A percentile compares a stretch with the other conserved stretches of the same genome.
These are phyloP conservation scores for Borovskyia barvae DNA, from an alignment of 208 protist genomes.

Conservation along the genomic window DNA sequence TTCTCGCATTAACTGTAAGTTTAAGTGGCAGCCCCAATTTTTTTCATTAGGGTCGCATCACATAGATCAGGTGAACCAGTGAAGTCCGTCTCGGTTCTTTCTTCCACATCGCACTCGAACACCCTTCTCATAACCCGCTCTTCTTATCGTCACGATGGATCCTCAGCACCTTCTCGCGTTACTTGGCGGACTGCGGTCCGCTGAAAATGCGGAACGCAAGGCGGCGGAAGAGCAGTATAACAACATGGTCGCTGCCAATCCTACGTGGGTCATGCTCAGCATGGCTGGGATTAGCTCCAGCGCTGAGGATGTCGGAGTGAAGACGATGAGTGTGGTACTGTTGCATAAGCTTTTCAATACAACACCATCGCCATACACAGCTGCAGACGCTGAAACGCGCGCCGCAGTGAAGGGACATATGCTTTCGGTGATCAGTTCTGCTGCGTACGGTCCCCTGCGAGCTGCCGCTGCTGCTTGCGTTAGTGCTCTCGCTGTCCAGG, in stretches of 20 bases:
- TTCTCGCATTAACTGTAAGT: too few relatives aligned
- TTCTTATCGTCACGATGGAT: constrained; percentile 60
- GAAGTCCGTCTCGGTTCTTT: too few relatives aligned
- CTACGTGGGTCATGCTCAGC: constrained; percentile 58
- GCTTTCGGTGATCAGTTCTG: constrained; percentile 56
- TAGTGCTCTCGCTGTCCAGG: constrained; percentile 60
- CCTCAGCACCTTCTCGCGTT: constrained; percentile 42
- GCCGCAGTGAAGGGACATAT: constrained; percentile 50
- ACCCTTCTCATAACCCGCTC: too few relatives aligned
- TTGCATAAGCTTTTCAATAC: constrained; percentile 73
- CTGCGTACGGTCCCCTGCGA: constrained; percentile 49
- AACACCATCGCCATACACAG: constrained; percentile 45
- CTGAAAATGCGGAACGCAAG: constrained; percentile 70
- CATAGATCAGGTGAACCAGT: too few relatives aligned
- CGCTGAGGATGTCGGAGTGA: constrained; percentile 33
- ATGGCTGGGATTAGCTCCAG: constrained; percentile 57
- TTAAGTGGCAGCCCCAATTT: too few relatives aligned
- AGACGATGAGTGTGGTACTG: constrained; percentile 65
- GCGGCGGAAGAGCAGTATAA: constrained; percentile 76
- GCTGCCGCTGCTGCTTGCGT: constrained; percentile 73
- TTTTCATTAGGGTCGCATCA: too few relatives aligned
- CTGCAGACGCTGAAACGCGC: constrained; percentile 42
- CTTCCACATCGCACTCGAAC: too few relatives aligned
- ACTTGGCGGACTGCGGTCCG: constrained; percentile 43
- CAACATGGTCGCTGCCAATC: constrained; percentile 29